Evolutionary conservation across 768 basidiomycete genomes (phyloP), one percentile per base, ranked within the genome.

Genomic region (Hortiboletus campestris): DNA sequence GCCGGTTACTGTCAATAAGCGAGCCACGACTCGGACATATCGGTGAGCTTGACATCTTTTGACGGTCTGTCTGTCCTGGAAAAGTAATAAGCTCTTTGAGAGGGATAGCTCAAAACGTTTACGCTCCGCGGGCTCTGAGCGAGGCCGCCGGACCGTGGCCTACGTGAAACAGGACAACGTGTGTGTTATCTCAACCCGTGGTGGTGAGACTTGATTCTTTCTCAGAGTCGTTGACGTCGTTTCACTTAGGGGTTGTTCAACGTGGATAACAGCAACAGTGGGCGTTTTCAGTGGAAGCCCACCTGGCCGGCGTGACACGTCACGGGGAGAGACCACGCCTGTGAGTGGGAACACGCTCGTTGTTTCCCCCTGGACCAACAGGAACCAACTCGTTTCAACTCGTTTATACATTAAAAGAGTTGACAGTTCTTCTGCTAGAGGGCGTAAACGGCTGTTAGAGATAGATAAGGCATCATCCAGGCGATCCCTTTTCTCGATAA

Each of bases 361-460:
- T 16, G 14, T 35, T 6, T 5, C 13, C 34, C n/a, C 25, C 25
- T 25, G 25, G 25, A 25, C 25, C 25, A 25, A 25, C 25, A 25
- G 25, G 38, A n/a, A 39, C 38, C 38, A 39, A n/a, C 19, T 20
- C 14, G 55, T 56, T 56, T 56, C 55, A 56, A 50, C 49, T 44
- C 25, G 14, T 6, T 22, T 28, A 25, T 35, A 35, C 34, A 25
- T 35, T 44, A 49, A 20, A 20, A 0, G 5, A 5, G 28, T 17
- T 32, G 25, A 36, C 45, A 29, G 42, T 10, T 38, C 20, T 19
- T 45, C 14, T 6, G 22, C 14, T 6, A 31, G 10, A 19, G 6
- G 16, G 20, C 7, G n/a, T 49, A 36, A 25, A 28, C 17, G 20
- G 16, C 4, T 29, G 31, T 31, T 39, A 36, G 39, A 39, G n/a